A percentile compares a stretch with the other conserved stretches of the same genome.
These are phyloP conservation scores for Claviceps digitariae DNA, from an alignment of 2,329 filamentous ascomycete genomes.

Conservation along the genomic window DNA sequence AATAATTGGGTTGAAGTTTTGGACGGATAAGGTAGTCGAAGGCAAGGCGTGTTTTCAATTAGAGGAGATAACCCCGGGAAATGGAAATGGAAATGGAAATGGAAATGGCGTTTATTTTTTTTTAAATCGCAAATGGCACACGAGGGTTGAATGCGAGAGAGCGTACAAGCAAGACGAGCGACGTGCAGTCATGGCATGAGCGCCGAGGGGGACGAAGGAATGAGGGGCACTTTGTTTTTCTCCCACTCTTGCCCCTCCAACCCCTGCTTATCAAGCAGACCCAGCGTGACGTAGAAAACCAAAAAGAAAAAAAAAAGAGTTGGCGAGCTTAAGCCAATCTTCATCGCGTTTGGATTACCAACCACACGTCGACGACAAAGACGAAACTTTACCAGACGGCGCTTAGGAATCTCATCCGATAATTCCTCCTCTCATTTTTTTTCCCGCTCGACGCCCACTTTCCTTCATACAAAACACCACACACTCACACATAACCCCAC, in stretches of 20 bases:
- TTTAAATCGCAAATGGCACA: too few species aligned
- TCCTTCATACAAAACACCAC: too few species aligned
- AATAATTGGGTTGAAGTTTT: constrained; percentile 30
- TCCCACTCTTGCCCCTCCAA: background rate
- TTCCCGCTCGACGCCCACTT: too few species aligned
- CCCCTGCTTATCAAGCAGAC: constrained; percentile 9
- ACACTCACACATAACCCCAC: constrained; percentile 6
- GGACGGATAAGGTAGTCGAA: background rate
- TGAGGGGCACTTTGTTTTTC: background rate
- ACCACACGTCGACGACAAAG: background rate
- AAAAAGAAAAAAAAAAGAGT: background rate
- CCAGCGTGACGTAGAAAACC: background rate
- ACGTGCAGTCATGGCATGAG: background rate
- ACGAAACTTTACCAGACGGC: background rate
- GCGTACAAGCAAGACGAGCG: too few species aligned
- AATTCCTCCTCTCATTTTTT: too few species aligned
- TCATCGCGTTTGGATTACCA: background rate
- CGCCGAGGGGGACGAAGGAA: background rate
- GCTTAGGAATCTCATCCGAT: background rate
- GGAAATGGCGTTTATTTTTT: too few species aligned
- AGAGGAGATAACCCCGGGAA: too few species aligned
- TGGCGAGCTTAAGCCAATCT: background rate
- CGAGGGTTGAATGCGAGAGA: too few species aligned
- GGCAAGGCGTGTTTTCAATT: background rate
- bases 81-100: too few species aligned